phyloP scores from a whole-genome alignment of 169 alveolate genomes.

The Neospora caninum region DNA sequence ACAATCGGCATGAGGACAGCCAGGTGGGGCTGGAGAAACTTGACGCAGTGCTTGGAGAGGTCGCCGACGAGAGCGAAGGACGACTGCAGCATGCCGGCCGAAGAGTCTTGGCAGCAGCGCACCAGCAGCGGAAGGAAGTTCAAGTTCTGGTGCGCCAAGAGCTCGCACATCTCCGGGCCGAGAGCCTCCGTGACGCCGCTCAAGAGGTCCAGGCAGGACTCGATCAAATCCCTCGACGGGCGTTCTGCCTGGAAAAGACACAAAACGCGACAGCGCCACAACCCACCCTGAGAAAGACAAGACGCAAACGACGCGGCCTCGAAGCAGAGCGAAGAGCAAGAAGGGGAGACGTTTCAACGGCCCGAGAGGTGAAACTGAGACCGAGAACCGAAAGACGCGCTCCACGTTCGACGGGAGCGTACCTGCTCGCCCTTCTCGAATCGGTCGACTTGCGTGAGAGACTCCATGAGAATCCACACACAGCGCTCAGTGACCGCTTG shows the following conservation, averaged over 20 bases:
- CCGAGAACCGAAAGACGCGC: too few relatives aligned
- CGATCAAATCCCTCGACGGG: slow-evolving; percentile 39
- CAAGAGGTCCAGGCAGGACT: slow-evolving; percentile 51
- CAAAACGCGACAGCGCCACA: too few relatives aligned
- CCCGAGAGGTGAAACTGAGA: background rate
- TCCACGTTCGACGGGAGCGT: background rate
- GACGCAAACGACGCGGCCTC: background rate
- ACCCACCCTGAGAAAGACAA: too few relatives aligned
- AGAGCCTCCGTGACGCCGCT: slow-evolving; percentile 68
- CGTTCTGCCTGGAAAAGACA: slow-evolving; percentile 46
- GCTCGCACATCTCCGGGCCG: slow-evolving; percentile 39
- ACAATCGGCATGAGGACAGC: slow-evolving; percentile 34
- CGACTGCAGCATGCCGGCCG: slow-evolving; percentile 71
- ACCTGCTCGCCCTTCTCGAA: slow-evolving; percentile 45
- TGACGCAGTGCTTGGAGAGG: slow-evolving; percentile 73
- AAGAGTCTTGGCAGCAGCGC: slow-evolving; percentile 68
- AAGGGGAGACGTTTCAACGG: background rate
- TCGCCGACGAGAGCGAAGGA: slow-evolving; percentile 82
- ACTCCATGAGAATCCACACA: background rate
- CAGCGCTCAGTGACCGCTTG: slow-evolving; percentile 40
- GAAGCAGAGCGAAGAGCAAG: background rate
- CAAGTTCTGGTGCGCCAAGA: slow-evolving; percentile 24
- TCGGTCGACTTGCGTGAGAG: slow-evolving; percentile 28
- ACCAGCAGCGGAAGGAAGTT: slow-evolving; percentile 54
- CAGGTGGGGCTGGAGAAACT: slow-evolving; percentile 55